phyloP scores from a whole-genome alignment of 768 basidiomycete genomes.

The Lentinula edodes region DNA sequence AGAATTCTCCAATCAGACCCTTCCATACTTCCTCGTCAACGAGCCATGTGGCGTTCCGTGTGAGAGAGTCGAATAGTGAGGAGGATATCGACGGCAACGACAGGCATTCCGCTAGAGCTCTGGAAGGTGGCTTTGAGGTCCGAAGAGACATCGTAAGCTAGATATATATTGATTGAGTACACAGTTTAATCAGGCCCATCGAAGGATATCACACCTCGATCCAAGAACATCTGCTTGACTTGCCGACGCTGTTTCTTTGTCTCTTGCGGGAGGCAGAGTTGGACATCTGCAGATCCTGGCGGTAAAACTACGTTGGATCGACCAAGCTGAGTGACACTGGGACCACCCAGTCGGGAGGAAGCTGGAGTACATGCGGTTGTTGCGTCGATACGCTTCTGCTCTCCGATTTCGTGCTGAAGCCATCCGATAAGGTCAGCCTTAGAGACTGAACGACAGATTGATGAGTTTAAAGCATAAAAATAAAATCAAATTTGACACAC shows the following conservation, averaged over 20 bases:
- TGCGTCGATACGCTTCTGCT: slow-evolving; percentile 72
- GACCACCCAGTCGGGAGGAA: slow-evolving; percentile 32
- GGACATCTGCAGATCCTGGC: slow-evolving; percentile 38
- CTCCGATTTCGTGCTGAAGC: slow-evolving; percentile 72
- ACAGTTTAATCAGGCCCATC: neutral
- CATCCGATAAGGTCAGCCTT: slow-evolving; percentile 68
- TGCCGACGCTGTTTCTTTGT: slow-evolving; percentile 71
- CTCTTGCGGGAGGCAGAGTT: slow-evolving; percentile 61
- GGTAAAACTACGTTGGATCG: neutral
- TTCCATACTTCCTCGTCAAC: slow-evolving; percentile 76
- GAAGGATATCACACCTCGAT: slow-evolving; percentile 45
- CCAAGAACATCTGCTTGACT: slow-evolving; percentile 62
- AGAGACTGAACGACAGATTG: slow-evolving; percentile 24
- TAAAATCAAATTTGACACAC: slow-evolving; percentile 30
- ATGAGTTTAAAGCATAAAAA: slow-evolving; percentile 5
- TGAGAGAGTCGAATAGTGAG: slow-evolving; percentile 57
- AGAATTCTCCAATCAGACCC: slow-evolving; percentile 46
- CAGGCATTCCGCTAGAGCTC: slow-evolving; percentile 46
- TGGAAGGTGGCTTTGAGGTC: slow-evolving; percentile 57
- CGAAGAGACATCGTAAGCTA: slow-evolving; percentile 60
- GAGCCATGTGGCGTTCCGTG: slow-evolving; percentile 55
- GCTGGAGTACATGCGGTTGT: slow-evolving; percentile 53
- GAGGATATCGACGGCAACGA: slow-evolving; percentile 62
- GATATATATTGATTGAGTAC: neutral
- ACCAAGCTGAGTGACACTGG: slow-evolving; percentile 31